These are phyloP conservation scores for Euptelea pleiosperma DNA, from an alignment of 164 flowering plant genomes.

Conservation along the genomic window DNA sequence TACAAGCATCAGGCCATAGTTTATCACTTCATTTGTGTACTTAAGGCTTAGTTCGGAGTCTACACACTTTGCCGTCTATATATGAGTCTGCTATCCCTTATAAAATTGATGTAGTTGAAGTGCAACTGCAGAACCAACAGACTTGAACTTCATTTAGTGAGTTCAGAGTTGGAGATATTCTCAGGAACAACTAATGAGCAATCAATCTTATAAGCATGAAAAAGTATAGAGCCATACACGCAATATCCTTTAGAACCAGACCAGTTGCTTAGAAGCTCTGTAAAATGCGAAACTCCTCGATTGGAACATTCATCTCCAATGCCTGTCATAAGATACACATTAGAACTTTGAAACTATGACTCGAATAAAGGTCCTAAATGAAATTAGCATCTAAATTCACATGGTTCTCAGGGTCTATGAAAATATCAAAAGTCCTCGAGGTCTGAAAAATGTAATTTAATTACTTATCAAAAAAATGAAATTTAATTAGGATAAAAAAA, in stretches of 20 bases:
- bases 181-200: too few relatives aligned
- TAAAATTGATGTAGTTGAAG: too few relatives aligned
- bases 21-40: too few relatives aligned
- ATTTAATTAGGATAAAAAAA: neutral
- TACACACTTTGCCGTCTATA: too few relatives aligned
- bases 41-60: too few relatives aligned
- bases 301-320: constrained; percentile 77
- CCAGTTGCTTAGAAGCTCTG: constrained; percentile 42
- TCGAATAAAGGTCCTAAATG: neutral
- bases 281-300: constrained; percentile 54
- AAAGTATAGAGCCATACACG: constrained; percentile 54
- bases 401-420: neutral
- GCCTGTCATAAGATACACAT: constrained; percentile 37
- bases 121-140: too few relatives aligned
- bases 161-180: too few relatives aligned
- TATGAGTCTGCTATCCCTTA: too few relatives aligned
- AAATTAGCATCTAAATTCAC: neutral
- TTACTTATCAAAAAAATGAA: neutral
- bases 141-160: too few relatives aligned
- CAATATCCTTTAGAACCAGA: constrained; percentile 76
- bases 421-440: neutral
- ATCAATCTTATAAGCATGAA: too few relatives aligned
- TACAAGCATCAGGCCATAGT: too few relatives aligned
- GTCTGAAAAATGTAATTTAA: neutral
- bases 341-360: neutral